A percentile compares a stretch with the other conserved stretches of the same genome.
These are phyloP conservation scores for Spatholobus suberectus DNA, from an alignment of 306 rosid genomes.

Conservation along the genomic window DNA sequence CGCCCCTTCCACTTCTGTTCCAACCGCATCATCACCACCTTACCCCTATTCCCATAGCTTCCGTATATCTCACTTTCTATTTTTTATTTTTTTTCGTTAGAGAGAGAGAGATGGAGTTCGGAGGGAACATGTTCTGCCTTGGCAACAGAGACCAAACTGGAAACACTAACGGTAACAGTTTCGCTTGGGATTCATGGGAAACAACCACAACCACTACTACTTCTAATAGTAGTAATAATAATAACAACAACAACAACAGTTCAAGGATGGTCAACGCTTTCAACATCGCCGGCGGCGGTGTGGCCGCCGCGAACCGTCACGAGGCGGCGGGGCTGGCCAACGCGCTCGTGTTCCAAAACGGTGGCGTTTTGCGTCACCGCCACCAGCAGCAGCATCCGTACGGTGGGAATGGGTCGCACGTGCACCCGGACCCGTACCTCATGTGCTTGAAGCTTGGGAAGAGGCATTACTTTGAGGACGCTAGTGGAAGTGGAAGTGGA, in stretches of 20 bases:
- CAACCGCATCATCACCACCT: background rate
- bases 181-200: slow-evolving; percentile 69
- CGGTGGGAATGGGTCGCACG: slow-evolving; percentile 52
- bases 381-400: slow-evolving; percentile 28
- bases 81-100: background rate
- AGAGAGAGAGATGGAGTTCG: slow-evolving; percentile 33
- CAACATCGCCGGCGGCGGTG: background rate
- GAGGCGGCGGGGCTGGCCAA: slow-evolving; percentile 27
- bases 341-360: slow-evolving; percentile 38
- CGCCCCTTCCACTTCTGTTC: slow-evolving; percentile 29
- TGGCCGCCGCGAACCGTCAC: background rate
- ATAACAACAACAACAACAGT: background rate
- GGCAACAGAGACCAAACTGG: slow-evolving; percentile 56
- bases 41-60: background rate
- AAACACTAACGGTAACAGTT: slow-evolving; percentile 32
- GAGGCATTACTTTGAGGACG: slow-evolving; percentile 89
- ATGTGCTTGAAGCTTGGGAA: slow-evolving; percentile 91
- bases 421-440: slow-evolving; percentile 77
- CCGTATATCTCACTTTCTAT: background rate
- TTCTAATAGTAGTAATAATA: slow-evolving; percentile 23
- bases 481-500: slow-evolving; percentile 31
- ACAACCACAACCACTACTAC: slow-evolving; percentile 19
- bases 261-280: slow-evolving; percentile 35
- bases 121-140: slow-evolving; percentile 66
- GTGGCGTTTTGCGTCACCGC: background rate